These are phyloP conservation scores for Mortierella sp. DNA, from an alignment of 371 early-diverging fungal genomes.

Conservation along the genomic window DNA sequence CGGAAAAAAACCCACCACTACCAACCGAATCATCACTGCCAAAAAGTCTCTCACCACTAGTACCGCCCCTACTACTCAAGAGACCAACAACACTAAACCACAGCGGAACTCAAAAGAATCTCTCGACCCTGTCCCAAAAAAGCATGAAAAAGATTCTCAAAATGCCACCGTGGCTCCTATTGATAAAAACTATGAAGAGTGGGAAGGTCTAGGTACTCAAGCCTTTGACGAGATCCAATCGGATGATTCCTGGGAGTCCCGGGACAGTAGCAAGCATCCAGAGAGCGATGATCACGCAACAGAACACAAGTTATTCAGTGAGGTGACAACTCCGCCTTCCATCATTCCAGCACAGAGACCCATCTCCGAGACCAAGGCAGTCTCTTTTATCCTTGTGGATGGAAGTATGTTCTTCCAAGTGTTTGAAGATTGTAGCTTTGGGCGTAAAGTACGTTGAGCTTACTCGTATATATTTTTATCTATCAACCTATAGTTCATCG, in stretches of 20 bases:
- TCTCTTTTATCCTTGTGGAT: background rate
- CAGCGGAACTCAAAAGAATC: background rate
- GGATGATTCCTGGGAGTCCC: conserved; percentile 2
- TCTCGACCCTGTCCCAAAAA: background rate
- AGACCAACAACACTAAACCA: background rate
- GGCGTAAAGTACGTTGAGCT: background rate
- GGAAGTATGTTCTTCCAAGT: background rate
- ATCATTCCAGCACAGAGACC: background rate
- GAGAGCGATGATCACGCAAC: background rate
- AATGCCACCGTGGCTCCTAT: background rate
- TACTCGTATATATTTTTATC: background rate
- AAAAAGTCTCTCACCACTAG: conserved; percentile 4
- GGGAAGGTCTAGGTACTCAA: background rate
- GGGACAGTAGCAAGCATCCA: background rate
- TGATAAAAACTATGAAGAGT: background rate
- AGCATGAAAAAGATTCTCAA: background rate
- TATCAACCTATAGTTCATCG: conserved; percentile 53
- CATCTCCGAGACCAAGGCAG: background rate
- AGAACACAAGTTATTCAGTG: background rate
- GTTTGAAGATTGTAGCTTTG: too few relatives aligned
- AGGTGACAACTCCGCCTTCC: conserved; percentile 1
- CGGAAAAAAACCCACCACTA: conserved; percentile 26
- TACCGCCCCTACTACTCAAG: background rate
- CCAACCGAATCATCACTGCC: conserved; percentile 13
- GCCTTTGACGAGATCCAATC: conserved; percentile 1